Base-by-base conservation (phyloP, 495 filamentous ascomycete species). In the Bathelium albidoporum region DNA sequence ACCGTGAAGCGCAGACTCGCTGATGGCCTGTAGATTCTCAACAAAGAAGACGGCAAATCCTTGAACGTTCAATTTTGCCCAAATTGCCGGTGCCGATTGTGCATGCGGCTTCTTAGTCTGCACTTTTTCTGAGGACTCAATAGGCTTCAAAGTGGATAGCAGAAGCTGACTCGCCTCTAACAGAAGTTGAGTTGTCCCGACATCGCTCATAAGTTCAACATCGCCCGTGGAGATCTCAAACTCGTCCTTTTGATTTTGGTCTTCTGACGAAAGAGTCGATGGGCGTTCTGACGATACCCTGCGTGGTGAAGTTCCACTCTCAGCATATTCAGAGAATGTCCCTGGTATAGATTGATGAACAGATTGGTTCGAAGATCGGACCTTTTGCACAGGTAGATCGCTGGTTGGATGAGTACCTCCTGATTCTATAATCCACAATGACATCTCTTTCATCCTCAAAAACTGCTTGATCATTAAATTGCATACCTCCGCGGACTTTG, bases 301-400 rank as follows among this genome's bases (percentile, higher is more conserved):
- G 44, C 31, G 18, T 62, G 65, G 24, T 12, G 64, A 65, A 24
- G 55, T 36, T 2, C 65, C 39, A 14, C 32, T 32, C 10, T 70
- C 65, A 9, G 74, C 70, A 59, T 77, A 76, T 28, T 63, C 59
- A 0, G 75, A 77, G 63, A 77, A 77, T 0, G 74, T 70, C 0
- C 75, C 75, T 24, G 73, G 73, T 61, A 75, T 71, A 31, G 65
- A 63, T 32, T 70, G 71, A 63, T 58, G 11, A 43, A 58, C 9
- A n/a, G 61, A 59, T 26, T 20, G 28, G 26, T 32, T 20, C 31
- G 29, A 43, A 22, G 44, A 10, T 49, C 44, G 14, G 14, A n/a
- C 18, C 5, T 20, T 49, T 12, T n/a, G 11, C 5, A 5, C 18
- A 18, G 11, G 5, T 49, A n/a, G 20, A 20, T 49, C 44, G 12